Evolutionary conservation across 2,329 filamentous ascomycete genomes (phyloP), one percentile per base, ranked within the genome.

Genomic region (Biscogniauxia sp.): DNA sequence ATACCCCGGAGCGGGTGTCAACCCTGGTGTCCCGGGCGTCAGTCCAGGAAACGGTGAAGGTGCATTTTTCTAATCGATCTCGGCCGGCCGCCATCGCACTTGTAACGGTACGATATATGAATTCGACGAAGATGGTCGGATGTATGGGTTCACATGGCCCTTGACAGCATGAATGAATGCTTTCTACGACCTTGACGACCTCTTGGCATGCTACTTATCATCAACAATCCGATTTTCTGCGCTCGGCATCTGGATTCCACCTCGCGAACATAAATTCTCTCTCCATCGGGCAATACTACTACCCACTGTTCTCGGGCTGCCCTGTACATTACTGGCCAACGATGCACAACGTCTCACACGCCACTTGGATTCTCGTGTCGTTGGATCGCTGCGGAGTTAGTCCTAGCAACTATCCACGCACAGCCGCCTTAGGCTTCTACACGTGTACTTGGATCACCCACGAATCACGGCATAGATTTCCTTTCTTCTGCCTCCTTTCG

Each of bases 71-170:
- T 74, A 69, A 63, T 57, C n/a, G 49, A 61, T 64, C 55, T 59
- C 56, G 28, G 55, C 53, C 26, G 58, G 56, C 53, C 60, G 53
- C 55, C 60, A 61, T 58, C 61, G 58, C 54, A 61, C 60, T 65
- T 72, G 68, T 73, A 70, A 72, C 64, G 70, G 68, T 72, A 73
- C 64, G 68, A 69, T 68, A 68, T 55, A 71, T 60, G 70, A 71
- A 66, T 60, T 71, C 57, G 61, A 72, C 63, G 68, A 68, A 50
- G 60, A 65, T 63, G 59, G 68, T 63, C 63, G 57, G 37, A 62
- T 69, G 66, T 65, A 65, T 63, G 59, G 63, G 61, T 65, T 64
- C 66, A 62, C 58, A 59, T 66, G 64, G 65, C 62, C 65, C 66
- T 64, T 64, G 68, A 65, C 55, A 70, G 66, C 68, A 74, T 62